phyloP scores from a whole-genome alignment of 2,329 filamentous ascomycete species.

The Westerdykella sp. region DNA sequence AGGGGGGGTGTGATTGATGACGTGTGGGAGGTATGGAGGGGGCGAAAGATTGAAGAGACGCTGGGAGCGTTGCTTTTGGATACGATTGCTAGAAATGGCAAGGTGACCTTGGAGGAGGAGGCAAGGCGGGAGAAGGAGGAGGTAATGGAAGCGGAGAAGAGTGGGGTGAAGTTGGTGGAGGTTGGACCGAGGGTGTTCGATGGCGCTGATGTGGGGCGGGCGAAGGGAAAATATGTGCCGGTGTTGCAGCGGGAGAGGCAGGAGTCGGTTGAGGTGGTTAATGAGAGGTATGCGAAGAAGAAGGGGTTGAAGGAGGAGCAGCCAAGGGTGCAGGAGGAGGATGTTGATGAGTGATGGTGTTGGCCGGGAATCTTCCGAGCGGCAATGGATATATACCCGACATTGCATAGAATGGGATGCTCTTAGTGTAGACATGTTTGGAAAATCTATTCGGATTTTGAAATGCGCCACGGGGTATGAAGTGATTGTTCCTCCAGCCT shows the following conservation, averaged over 20 bases:
- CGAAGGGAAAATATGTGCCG: conserved; percentile 53
- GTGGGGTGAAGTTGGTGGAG: conserved; percentile 11
- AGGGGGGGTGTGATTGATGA: conserved; percentile 41
- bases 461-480: no score
- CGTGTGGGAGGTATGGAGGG: conserved; percentile 77
- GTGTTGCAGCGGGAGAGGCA: conserved; percentile 51
- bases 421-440: no score
- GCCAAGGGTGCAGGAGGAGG: conserved; percentile 15
- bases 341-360: conserved; percentile 24
- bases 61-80: conserved; percentile 69
- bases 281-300: conserved; percentile 51
- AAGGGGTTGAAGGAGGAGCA: conserved; percentile 39
- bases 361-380: neutral
- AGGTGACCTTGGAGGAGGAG: conserved; percentile 17
- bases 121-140: conserved; percentile 8
- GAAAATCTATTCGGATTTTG: no score
- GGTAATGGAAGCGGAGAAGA: conserved; percentile 1
- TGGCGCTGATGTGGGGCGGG: conserved; percentile 49
- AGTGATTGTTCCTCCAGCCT: no score
- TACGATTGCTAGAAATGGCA: conserved; percentile 44
- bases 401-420: no score
- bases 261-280: conserved; percentile 56
- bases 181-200: conserved; percentile 51
- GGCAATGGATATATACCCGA: no score
- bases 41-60: conserved; percentile 83